Evolutionary conservation across 148 eudicot species (phyloP), one percentile per base, ranked within the genome.

Genomic region (Vaccinium darrowii): DNA sequence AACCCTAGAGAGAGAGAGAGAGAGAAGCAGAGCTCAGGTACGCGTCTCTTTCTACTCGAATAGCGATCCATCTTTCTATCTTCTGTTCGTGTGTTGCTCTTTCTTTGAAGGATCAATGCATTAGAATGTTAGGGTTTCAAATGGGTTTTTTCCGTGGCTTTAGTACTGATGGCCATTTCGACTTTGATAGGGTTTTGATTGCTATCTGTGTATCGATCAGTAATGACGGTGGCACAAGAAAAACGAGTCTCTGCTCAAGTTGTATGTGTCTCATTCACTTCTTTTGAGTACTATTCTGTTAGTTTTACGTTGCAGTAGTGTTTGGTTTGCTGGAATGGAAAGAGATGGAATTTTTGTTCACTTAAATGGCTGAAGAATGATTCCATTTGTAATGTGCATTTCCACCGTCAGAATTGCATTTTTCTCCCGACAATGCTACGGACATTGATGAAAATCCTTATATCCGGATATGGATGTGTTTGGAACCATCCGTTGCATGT

Each of bases 171-270:
- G 15, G 15, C 43, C 19, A 27, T 69, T 69, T 69, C 39, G 7
- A 69, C 74, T 69, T 74, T 30, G 21, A 3, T 74, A 83, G 79
- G 81, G 50, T 83, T 79, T 83, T 54, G 30, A 25, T 78, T 52
- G 78, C 39, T 67, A 11, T 43, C 27, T 57, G 78, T 23, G 74
- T 73, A 72, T 83, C 79, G 47, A 79, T 78, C 81, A 33, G 80
- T 54, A 7, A 86, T 86, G 88, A 71, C 84, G 82, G 88, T 69
- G 74, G 74, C 8, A 7, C 39, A 16, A 69, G 74, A 69, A 75
- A 84, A 39, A 78, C 89, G 87, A 36, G 91, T 90, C 65, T 72
- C 94, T 84, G 90, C 94, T 81, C 92, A 90, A 89, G 85, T 90
- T 85, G 93, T 90, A 79, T 72, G 91, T 89, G 30, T 72, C 43